Conservation (phyloP, 805 yeast species). For the Pichia eremophila region DNA sequence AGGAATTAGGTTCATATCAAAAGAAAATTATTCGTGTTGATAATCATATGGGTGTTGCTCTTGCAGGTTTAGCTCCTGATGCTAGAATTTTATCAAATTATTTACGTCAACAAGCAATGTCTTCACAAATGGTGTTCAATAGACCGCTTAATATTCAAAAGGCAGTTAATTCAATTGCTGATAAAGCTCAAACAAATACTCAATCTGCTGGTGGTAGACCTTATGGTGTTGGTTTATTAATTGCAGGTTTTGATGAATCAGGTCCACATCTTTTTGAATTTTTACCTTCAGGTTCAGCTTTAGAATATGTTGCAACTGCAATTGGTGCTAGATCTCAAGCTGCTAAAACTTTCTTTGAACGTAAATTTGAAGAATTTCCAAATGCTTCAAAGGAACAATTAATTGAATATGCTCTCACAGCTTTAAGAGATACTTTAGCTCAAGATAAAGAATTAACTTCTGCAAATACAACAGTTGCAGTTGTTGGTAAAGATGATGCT, state of each 20-base stretch:
- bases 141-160: conserved; percentile 75
- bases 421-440: conserved; percentile 86
- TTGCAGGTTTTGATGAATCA: conserved; percentile 85
- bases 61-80: conserved; percentile 97
- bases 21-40: conserved; percentile 88
- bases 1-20: conserved; percentile 94
- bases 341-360: conserved; percentile 90
- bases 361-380: conserved; percentile 63
- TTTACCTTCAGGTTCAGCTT: conserved; percentile 89
- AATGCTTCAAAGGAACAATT: conserved; percentile 59
- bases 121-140: conserved; percentile 74
- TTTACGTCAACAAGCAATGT: conserved; percentile 85
- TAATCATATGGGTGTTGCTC: conserved; percentile 86
- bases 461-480: conserved; percentile 81
- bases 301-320: conserved; percentile 89
- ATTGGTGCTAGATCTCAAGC: conserved; percentile 99
- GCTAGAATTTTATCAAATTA: conserved; percentile 88
- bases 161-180: conserved; percentile 82
- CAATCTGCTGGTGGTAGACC: conserved; percentile 96
- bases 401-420: conserved; percentile 77
- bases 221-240: conserved; percentile 90
- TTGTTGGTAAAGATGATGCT: conserved; percentile 70
- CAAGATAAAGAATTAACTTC: conserved; percentile 87
- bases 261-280: conserved; percentile 94
- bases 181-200: conserved; percentile 94